These are phyloP conservation scores for Ophioceras dolichostomum DNA, from an alignment of 2,329 filamentous ascomycete genomes.

Conservation along the genomic window DNA sequence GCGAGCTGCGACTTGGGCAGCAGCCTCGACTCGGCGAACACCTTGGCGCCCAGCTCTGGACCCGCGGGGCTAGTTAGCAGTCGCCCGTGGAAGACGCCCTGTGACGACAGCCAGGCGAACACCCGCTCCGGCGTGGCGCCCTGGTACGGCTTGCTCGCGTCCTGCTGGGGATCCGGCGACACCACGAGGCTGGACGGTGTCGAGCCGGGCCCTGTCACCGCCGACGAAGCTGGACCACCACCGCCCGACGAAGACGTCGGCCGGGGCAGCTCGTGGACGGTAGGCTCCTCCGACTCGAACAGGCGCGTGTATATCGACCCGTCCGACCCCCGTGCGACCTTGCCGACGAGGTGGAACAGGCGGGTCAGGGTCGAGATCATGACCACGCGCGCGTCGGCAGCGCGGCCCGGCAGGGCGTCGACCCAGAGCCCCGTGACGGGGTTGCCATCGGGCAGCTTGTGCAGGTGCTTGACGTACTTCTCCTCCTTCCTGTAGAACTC, in stretches of 20 bases:
- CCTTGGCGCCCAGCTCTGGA: slow-evolving; percentile 55
- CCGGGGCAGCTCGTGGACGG: slow-evolving; percentile 58
- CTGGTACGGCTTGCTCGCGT: slow-evolving; percentile 31
- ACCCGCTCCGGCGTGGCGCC: slow-evolving; percentile 52
- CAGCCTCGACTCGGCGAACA: slow-evolving; percentile 71
- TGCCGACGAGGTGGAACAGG: slow-evolving; percentile 72
- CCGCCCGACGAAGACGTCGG: slow-evolving; percentile 23
- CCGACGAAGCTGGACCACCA: neutral
- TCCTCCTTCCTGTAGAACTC: slow-evolving; percentile 96
- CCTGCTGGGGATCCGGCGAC: slow-evolving; percentile 54
- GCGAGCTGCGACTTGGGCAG: slow-evolving; percentile 63
- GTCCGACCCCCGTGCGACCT: slow-evolving; percentile 62
- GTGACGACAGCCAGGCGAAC: slow-evolving; percentile 83
- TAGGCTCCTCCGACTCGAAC: slow-evolving; percentile 77
- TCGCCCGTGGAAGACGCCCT: slow-evolving; percentile 81
- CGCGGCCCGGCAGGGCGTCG: slow-evolving; percentile 52
- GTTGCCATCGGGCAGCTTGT: slow-evolving; percentile 63
- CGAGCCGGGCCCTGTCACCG: slow-evolving; percentile 28
- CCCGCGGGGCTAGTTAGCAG: slow-evolving; percentile 51
- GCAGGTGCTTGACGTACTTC: slow-evolving; percentile 75
- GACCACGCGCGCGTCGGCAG: slow-evolving; percentile 59
- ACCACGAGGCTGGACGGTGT: slow-evolving; percentile 58
- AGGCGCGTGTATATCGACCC: slow-evolving; percentile 79
- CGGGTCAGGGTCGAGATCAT: slow-evolving; percentile 68
- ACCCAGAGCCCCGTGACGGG: slow-evolving; percentile 79